These are phyloP conservation scores for Amaranthus palmeri DNA, from an alignment of 148 eudicot genomes.

Conservation along the genomic window DNA sequence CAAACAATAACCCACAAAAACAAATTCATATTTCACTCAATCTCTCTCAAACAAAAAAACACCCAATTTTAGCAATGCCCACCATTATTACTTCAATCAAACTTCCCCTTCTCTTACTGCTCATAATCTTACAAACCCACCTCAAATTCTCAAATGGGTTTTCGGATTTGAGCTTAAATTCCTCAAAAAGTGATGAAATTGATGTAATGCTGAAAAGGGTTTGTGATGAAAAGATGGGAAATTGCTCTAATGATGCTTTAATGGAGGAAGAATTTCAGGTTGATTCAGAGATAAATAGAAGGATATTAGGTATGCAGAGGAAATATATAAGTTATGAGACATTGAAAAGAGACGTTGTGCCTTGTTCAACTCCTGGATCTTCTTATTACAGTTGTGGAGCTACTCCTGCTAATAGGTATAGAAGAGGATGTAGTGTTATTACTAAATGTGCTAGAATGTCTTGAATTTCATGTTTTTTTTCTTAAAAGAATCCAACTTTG, in stretches of 20 bases:
- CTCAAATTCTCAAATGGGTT: constrained; percentile 42
- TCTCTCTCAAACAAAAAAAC: not conserved
- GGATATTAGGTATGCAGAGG: constrained; percentile 44
- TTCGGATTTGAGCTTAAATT: constrained; percentile 32
- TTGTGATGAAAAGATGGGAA: constrained; percentile 36
- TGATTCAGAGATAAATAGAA: constrained; percentile 56
- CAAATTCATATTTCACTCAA: not conserved
- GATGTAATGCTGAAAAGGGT: constrained; percentile 35
- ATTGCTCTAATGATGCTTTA: constrained; percentile 23
- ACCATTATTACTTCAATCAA: constrained; percentile 9
- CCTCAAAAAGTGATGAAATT: constrained; percentile 29
- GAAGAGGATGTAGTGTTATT: constrained; percentile 79
- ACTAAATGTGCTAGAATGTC: constrained; percentile 71
- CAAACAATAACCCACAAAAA: not conserved
- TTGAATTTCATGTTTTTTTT: constrained; percentile 3
- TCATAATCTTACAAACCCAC: constrained; percentile 42
- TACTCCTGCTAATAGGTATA: constrained; percentile 57
- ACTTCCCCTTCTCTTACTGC: constrained; percentile 10
- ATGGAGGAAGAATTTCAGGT: constrained; percentile 34
- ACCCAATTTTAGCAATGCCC: constrained; percentile 26
- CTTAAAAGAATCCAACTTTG: not conserved
- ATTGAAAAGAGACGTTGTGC: constrained; percentile 68
- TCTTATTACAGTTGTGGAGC: constrained; percentile 79
- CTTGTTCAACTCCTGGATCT: constrained; percentile 77
- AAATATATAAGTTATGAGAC: constrained; percentile 86